A percentile compares a stretch with the other conserved stretches of the same genome.
These are phyloP conservation scores for Xylogone sp. DNA, from an alignment of 2,329 filamentous ascomycete species.

Conservation along the genomic window DNA sequence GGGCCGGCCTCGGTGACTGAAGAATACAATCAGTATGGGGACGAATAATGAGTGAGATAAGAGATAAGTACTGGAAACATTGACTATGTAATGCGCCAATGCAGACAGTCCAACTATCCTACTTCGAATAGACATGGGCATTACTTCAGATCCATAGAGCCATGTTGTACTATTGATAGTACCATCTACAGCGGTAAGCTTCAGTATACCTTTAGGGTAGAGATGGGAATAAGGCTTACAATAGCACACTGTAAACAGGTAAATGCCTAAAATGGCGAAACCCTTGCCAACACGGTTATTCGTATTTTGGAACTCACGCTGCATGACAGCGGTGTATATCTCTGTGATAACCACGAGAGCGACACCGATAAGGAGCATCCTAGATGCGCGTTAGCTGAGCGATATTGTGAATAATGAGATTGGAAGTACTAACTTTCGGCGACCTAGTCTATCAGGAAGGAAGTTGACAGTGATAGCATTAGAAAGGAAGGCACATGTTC, in stretches of 20 bases:
- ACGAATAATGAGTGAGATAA: not conserved
- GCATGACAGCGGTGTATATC: constrained; percentile 56
- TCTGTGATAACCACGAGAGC: constrained; percentile 47
- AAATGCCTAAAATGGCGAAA: constrained; percentile 55
- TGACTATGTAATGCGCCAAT: constrained; percentile 49
- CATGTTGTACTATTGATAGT: constrained; percentile 50
- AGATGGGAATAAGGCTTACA: constrained; percentile 33
- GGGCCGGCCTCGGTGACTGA: constrained; percentile 48
- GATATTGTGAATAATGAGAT: not conserved
- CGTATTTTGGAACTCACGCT: constrained; percentile 49
- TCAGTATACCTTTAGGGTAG: not conserved
- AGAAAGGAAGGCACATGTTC: constrained; percentile 45
- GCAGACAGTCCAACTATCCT: constrained; percentile 52
- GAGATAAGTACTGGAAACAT: constrained; percentile 38
- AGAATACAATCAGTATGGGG: not conserved
- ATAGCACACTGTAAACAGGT: constrained; percentile 51
- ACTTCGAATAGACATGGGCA: constrained; percentile 47
- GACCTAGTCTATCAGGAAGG: constrained; percentile 53
- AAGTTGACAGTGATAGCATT: constrained; percentile 49
- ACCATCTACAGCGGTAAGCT: constrained; percentile 30
- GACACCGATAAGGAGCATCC: constrained; percentile 51
- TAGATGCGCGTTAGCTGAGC: constrained; percentile 28
- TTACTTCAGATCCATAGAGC: constrained; percentile 50
- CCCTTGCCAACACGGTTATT: constrained; percentile 52
- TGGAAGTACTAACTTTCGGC: constrained; percentile 38